Evolutionary conservation across 768 basidiomycete genomes (phyloP).

Genomic region (Trametes gibbosa): DNA sequence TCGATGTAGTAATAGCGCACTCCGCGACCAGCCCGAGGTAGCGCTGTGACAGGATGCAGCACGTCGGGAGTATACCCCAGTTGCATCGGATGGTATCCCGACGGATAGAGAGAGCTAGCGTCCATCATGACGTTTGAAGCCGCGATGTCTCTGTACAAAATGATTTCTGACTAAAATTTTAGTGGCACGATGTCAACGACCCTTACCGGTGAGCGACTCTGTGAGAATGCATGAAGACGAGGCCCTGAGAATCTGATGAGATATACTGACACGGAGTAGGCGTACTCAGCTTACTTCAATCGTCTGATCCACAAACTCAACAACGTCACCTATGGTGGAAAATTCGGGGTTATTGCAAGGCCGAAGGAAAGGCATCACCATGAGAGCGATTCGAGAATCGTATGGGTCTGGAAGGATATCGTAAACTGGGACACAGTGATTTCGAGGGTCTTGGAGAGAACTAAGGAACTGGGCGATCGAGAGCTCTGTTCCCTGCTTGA

Average conservation of each 20-base stretch:
- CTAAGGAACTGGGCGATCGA: slow-evolving; percentile 1
- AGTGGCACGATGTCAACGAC: too few species aligned
- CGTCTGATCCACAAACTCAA: slow-evolving; percentile 19
- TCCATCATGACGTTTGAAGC: slow-evolving; percentile 24
- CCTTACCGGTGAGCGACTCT: slow-evolving; percentile 25
- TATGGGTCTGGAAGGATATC: slow-evolving; percentile 23
- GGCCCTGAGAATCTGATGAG: slow-evolving; percentile 14
- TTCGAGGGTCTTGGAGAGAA: slow-evolving; percentile 2
- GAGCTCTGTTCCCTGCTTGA: slow-evolving; percentile 1
- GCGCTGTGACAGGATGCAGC: slow-evolving; percentile 26
- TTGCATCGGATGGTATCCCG: slow-evolving; percentile 24
- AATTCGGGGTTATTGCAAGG: slow-evolving; percentile 28
- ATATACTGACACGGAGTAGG: not conserved
- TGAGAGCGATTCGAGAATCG: not conserved
- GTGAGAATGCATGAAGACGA: slow-evolving; percentile 22
- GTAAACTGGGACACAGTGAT: slow-evolving; percentile 26
- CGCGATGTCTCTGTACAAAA: slow-evolving; percentile 18
- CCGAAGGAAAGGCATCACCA: slow-evolving; percentile 29
- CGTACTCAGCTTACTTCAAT: slow-evolving; percentile 12
- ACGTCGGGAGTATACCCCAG: slow-evolving; percentile 33
- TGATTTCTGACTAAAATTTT: too few species aligned
- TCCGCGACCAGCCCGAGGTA: slow-evolving; percentile 33
- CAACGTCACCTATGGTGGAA: slow-evolving; percentile 21
- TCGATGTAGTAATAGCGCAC: slow-evolving; percentile 32
- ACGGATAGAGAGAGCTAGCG: slow-evolving; percentile 13